A percentile compares a stretch with the other conserved stretches of the same genome.
phyloP scores from a whole-genome alignment of 352 stramenopile genomes.

The Phytophthora vignae region DNA sequence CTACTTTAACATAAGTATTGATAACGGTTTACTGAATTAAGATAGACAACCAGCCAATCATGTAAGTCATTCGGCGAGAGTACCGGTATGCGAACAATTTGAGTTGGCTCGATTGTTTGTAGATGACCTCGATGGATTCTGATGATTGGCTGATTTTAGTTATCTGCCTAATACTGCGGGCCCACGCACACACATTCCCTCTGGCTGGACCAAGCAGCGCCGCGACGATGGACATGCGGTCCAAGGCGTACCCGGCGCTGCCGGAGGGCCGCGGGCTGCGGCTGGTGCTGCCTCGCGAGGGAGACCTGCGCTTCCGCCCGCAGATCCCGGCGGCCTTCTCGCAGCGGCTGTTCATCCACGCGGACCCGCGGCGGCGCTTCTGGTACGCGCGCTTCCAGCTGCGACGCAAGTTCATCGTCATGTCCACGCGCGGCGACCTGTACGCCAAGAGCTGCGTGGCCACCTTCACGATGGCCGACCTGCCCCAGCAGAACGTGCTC shows the following conservation, averaged over 20 bases:
- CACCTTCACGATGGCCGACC: conserved; percentile 45
- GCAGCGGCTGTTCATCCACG: conserved; percentile 64
- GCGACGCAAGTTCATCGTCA: conserved; percentile 76
- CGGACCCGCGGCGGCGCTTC: conserved; percentile 43
- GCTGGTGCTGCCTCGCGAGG: conserved; percentile 61
- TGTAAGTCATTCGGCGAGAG: too few species aligned
- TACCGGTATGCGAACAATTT: too few species aligned
- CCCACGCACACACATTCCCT: conserved; percentile 6
- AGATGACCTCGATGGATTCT: too few species aligned
- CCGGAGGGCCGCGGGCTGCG: conserved; percentile 46
- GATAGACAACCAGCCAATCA: too few species aligned
- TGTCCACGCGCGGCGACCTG: conserved; percentile 72
- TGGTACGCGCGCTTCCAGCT: conserved; percentile 70
- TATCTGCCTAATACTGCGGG: too few species aligned
- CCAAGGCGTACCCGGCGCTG: conserved; percentile 69
- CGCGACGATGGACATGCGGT: conserved; percentile 59
- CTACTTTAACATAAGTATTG: too few species aligned
- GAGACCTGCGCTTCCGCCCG: conserved; percentile 66
- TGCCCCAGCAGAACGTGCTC: conserved; percentile 58
- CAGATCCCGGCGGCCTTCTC: conserved; percentile 57
- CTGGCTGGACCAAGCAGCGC: conserved; percentile 4
- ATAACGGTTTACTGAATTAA: too few species aligned
- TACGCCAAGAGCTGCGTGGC: conserved; percentile 57
- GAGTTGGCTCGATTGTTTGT: too few species aligned
- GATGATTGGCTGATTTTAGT: too few species aligned